Base-by-base conservation (phyloP, 2,329 filamentous ascomycete species). In the Camillea tinctor region DNA sequence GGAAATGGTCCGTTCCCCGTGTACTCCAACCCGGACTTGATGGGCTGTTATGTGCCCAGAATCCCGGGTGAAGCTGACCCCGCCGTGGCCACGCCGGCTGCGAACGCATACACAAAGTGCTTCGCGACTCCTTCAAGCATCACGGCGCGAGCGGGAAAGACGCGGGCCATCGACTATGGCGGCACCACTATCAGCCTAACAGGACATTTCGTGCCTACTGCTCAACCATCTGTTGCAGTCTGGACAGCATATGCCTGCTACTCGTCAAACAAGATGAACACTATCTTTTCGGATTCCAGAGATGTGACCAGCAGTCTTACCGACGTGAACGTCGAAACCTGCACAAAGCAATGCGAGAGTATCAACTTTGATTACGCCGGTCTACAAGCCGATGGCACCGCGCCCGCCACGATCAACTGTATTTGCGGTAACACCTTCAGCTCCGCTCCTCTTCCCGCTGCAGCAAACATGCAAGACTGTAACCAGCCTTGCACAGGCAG, bases 1-100 rank as follows among this genome's bases (percentile, higher is more conserved):
- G 57, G 23, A 30, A 57, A 63, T 26, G 71, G 79, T 13, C 60
- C 62, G 4, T 80, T 76, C 66, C 79, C 82, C 58, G 76, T 84
- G 30, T 76, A 80, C 21, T 80, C 81, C 23, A 84, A 83, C 62
- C 79, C 81, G 1, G 77, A 80, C 1, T 69, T 83, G 40, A 79
- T 82, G 57, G 72, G 74, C 7, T 84, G 83, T 72, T 82, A 80
- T 64, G 59, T 63, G 4, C 73, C 73, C 0, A 26, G 44, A 4
- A 72, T 73, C 19, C 73, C 73, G 1, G 73, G 73, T 17, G 60
- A 55, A 3, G 7, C 52, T 3, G 61, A 60, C 7, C 19, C 49
- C 13, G 11, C 17, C 59, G 61, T 58, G 44, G 17, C 44, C 5
- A 9, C 36, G 6, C 50, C 30, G 3, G 36, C 50, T 7, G 56